Conservation (phyloP, 176 grass and related monocot genomes). For the Musa itinerans region DNA sequence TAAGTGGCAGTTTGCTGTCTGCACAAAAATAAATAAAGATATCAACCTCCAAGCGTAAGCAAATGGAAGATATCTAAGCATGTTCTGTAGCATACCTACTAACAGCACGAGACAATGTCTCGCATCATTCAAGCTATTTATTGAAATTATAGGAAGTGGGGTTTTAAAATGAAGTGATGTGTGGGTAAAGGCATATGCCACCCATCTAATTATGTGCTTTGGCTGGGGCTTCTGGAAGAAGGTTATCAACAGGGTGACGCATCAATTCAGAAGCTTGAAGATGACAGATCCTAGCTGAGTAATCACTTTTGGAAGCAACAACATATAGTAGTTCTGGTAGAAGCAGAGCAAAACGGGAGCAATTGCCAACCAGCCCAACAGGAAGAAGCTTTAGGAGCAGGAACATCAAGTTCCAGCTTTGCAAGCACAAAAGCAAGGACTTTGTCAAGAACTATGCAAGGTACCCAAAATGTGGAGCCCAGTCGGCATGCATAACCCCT, state of each 20-base stretch:
- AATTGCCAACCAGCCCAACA: conserved; percentile 64
- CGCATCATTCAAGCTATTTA: conserved; percentile 56
- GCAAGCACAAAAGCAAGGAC: conserved; percentile 52
- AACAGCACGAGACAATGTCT: conserved; percentile 76
- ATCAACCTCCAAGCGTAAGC: no score
- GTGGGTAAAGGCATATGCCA: conserved; percentile 62
- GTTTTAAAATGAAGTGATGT: conserved; percentile 83
- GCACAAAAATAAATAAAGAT: not conserved
- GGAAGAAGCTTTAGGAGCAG: conserved; percentile 77
- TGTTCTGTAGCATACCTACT: conserved; percentile 42
- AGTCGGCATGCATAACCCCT: conserved; percentile 88
- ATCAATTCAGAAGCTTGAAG: conserved; percentile 12
- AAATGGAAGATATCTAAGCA: no score
- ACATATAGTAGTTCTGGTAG: conserved; percentile 35
- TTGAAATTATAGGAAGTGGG: conserved; percentile 61
- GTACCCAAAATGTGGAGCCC: conserved; percentile 86
- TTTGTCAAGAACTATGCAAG: conserved; percentile 90
- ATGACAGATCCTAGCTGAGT: not conserved
- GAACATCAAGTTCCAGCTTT: conserved; percentile 57
- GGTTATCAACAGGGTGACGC: conserved; percentile 66
- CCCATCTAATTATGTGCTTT: conserved; percentile 74
- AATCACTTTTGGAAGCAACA: not conserved
- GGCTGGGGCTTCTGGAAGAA: conserved; percentile 66
- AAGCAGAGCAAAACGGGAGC: conserved; percentile 71
- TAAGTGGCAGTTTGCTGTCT: not conserved